Percentiles rank a stretch among this genome's conserved stretches.
phyloP scores from a whole-genome alignment of 1,139 yeast genomes.

The Blastobotrys proliferans region DNA sequence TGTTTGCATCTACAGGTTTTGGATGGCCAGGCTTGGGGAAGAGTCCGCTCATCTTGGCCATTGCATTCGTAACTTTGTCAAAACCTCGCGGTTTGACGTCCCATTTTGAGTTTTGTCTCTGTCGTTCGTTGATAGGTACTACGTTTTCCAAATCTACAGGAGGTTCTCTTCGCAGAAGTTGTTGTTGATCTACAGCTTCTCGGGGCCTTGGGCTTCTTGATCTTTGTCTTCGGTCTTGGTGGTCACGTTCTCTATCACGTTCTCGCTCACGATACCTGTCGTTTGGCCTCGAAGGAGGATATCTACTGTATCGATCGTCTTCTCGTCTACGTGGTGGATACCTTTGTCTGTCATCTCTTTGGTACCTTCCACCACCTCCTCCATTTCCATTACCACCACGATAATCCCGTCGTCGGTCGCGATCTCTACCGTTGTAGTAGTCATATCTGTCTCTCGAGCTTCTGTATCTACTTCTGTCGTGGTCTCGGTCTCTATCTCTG shows the following conservation, averaged over 20 bases:
- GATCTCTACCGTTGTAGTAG: constrained; percentile 4
- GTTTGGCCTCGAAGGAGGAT: background rate
- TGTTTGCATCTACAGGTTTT: constrained; percentile 33
- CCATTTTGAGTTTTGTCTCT: constrained; percentile 59
- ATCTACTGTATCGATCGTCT: constrained; percentile 15
- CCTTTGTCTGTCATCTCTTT: too few species aligned
- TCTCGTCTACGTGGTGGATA: constrained; percentile 21
- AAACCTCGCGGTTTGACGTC: constrained; percentile 72
- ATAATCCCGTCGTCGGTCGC: background rate
- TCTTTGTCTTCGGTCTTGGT: constrained; percentile 18
- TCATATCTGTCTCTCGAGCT: constrained; percentile 6
- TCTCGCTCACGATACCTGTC: constrained; percentile 8
- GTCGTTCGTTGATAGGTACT: constrained; percentile 42
- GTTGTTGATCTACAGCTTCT: too few species aligned
- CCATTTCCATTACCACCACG: constrained; percentile 17
- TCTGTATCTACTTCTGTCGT: constrained; percentile 23
- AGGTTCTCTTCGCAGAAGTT: constrained; percentile 13
- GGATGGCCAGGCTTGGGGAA: constrained; percentile 76
- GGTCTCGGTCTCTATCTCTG: constrained; percentile 13
- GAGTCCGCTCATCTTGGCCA: constrained; percentile 77
- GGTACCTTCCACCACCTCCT: constrained; percentile 15
- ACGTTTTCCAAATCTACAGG: constrained; percentile 33
- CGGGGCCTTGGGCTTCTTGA: constrained; percentile 10
- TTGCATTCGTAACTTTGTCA: constrained; percentile 69
- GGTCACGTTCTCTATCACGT: constrained; percentile 9